Evolutionary conservation across 768 basidiomycete genomes (phyloP).

Genomic region (Hericium erinaceus): DNA sequence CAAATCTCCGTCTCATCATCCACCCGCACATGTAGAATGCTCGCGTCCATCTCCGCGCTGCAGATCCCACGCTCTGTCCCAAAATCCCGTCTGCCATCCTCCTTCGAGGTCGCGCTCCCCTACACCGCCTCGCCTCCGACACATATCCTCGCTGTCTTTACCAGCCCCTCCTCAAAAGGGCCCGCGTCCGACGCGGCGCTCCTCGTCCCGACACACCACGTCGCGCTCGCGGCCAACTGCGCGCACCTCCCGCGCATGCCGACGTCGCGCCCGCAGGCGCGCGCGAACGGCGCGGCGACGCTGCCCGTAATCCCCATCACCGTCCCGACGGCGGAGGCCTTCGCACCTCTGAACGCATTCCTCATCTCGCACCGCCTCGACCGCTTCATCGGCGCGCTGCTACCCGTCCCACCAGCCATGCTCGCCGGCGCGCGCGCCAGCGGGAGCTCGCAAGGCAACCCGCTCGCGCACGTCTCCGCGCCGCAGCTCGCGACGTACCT

Average conservation of each 20-base stretch:
- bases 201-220: slow-evolving; percentile 53
- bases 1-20: neutral
- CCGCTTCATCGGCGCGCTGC: slow-evolving; percentile 49
- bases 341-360: slow-evolving; percentile 53
- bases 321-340: slow-evolving; percentile 63
- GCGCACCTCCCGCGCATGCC: slow-evolving; percentile 46
- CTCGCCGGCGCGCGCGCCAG: slow-evolving; percentile 9
- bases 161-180: slow-evolving; percentile 27
- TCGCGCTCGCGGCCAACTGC: slow-evolving; percentile 54
- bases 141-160: slow-evolving; percentile 29
- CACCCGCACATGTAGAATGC: slow-evolving; percentile 6
- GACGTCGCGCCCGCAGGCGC: slow-evolving; percentile 15
- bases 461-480: slow-evolving; percentile 15
- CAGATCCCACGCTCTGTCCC: slow-evolving; percentile 12
- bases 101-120: slow-evolving; percentile 7
- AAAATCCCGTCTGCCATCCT: slow-evolving; percentile 7
- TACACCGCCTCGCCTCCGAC: slow-evolving; percentile 4
- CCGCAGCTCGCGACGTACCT: slow-evolving; percentile 16
- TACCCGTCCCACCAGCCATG: slow-evolving; percentile 39
- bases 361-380: slow-evolving; percentile 59
- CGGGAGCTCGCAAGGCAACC: slow-evolving; percentile 9
- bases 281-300: slow-evolving; percentile 15
- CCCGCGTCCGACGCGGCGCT: slow-evolving; percentile 27
- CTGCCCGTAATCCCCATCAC: slow-evolving; percentile 63
- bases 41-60: slow-evolving; percentile 8